Conservation (phyloP, 345 rosid genomes). For the Salix brachista region DNA sequence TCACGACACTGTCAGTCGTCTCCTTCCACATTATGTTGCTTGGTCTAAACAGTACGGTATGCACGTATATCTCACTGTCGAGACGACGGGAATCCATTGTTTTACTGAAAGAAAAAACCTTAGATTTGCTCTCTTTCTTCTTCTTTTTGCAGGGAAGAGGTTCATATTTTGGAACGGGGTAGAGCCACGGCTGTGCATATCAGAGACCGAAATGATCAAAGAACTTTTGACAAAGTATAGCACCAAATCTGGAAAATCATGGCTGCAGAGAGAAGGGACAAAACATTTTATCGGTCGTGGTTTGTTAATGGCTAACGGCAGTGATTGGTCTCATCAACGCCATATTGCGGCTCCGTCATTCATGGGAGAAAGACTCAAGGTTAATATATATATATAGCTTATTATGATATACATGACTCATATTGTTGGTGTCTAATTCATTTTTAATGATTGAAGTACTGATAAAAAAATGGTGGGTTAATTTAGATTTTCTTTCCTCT, state of each 20-base stretch:
- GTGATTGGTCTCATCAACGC: conserved; percentile 48
- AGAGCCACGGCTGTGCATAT: conserved; percentile 81
- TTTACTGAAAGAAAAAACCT: neutral
- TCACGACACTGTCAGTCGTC: conserved; percentile 74
- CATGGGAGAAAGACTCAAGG: conserved; percentile 31
- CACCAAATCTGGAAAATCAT: conserved; percentile 71
- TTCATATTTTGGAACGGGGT: conserved; percentile 83
- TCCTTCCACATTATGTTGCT: conserved; percentile 72
- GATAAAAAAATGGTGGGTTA: neutral
- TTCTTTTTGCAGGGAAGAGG: conserved; percentile 54
- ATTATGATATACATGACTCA: neutral
- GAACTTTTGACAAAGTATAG: conserved; percentile 68
- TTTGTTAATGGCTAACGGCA: conserved; percentile 69
- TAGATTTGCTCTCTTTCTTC: neutral
- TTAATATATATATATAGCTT: neutral
- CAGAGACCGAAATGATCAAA: conserved; percentile 71
- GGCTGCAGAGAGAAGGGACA: conserved; percentile 87
- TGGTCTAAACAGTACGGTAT: conserved; percentile 84
- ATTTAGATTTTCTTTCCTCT: neutral
- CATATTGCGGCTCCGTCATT: conserved; percentile 32
- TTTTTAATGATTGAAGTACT: neutral
- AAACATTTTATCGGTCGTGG: conserved; percentile 86
- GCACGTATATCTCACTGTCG: neutral
- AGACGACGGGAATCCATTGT: neutral
- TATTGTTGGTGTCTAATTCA: neutral